These are phyloP conservation scores for Boletus sensibilis DNA, from an alignment of 768 basidiomycete genomes.

Conservation along the genomic window DNA sequence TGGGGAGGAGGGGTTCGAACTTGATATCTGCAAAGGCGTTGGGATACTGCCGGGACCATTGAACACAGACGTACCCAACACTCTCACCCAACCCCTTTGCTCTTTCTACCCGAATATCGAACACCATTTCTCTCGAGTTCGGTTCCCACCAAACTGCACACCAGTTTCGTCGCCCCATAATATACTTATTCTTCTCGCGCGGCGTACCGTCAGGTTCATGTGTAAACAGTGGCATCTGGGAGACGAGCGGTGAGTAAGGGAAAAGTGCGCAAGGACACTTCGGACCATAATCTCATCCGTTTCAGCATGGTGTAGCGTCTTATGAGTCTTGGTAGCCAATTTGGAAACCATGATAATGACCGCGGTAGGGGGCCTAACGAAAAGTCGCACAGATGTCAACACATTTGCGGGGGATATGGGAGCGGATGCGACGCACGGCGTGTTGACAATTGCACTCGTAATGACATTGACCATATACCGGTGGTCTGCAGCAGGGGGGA, in stretches of 20 bases:
- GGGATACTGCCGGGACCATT: not conserved
- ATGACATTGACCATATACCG: slow-evolving; percentile 92
- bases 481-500: slow-evolving; percentile 60
- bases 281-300: slow-evolving; percentile 89
- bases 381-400: not conserved
- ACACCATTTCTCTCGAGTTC: slow-evolving; percentile 62
- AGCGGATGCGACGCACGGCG: slow-evolving; percentile 58
- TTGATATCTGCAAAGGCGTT: slow-evolving; percentile 38
- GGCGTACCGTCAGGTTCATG: slow-evolving; percentile 72
- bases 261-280: not conserved
- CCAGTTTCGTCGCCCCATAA: slow-evolving; percentile 92
- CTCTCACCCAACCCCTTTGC: slow-evolving; percentile 81
- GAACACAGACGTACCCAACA: slow-evolving; percentile 53
- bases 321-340: slow-evolving; percentile 78
- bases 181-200: slow-evolving; percentile 68
- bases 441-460: slow-evolving; percentile 94
- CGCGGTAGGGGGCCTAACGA: slow-evolving; percentile 53
- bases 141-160: slow-evolving; percentile 64
- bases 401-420: not conserved
- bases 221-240: slow-evolving; percentile 71
- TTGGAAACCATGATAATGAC: slow-evolving; percentile 81
- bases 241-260: not conserved
- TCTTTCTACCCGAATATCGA: slow-evolving; percentile 85
- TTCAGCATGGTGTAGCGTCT: slow-evolving; percentile 73
- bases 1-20: slow-evolving; percentile 44